Base-by-base conservation (phyloP, 768 basidiomycete genomes). In the Omphalotus guepiniiformis region DNA sequence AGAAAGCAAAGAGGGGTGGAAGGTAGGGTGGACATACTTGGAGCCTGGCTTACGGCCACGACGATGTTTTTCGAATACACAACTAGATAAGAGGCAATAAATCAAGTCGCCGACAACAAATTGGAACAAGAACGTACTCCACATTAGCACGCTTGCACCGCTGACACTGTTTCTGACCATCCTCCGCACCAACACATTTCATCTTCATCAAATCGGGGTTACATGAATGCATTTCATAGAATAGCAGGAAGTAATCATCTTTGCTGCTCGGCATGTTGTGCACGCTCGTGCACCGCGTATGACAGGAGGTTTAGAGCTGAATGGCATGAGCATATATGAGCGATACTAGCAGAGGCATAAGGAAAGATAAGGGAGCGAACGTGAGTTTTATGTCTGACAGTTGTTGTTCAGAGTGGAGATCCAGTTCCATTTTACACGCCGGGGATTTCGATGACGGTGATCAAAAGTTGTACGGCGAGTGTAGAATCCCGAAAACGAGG, bases 111-210 rank as follows among this genome's bases (percentile, higher is more conserved):
- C 40, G 41, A 49, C 48, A 44, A 47, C 49, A 49, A 27, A 36
- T 51, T 38, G 22, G 42, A 35, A 41, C 51, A 46, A 38, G 32
- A 43, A 73, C 80, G 52, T 62, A 85, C 85, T 88, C 82, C 42
- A 82, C 79, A 54, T 83, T 84, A 27, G 86, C 82, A 50, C 89
- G 83, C 60, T 80, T 84, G 68, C 89, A 93, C 42, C 89, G 83
- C 62, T 92, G 88, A 62, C 89, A 93, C 25, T 78, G 80, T 57
- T 81, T 82, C 52, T 80, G 74, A 50, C 88, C 88, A 58, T 92
- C 88, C 62, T 93, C 89, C 41, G 90, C 85, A 37, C 88, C 89
- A 50, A 92, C 88, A 58, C 89, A 93, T 64, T 91, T 90, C 89
- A 93, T 93, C 89, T 92, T 55, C 36, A 42, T 41, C 28, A 45